These are phyloP conservation scores for Globisporangium rhizosaccharum DNA, from an alignment of 352 stramenopile species.

Conservation along the genomic window DNA sequence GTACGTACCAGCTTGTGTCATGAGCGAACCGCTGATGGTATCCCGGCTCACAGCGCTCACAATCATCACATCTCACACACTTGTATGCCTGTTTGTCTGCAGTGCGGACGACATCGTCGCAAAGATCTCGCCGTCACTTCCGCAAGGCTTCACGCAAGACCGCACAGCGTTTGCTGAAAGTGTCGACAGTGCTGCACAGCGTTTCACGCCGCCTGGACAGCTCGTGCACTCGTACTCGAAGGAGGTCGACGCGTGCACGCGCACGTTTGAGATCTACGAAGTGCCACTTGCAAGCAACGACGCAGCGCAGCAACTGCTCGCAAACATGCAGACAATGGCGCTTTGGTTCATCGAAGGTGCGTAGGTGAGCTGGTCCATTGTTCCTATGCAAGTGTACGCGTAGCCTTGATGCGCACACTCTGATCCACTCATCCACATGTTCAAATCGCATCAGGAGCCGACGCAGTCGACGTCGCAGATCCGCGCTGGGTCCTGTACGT, in stretches of 20 bases:
- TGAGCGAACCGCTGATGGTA: background rate
- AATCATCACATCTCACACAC: background rate
- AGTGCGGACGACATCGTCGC: conserved; percentile 49
- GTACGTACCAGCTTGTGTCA: conserved; percentile 16
- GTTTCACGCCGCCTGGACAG: conserved; percentile 38
- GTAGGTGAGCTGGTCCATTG: background rate
- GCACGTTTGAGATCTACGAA: conserved; percentile 68
- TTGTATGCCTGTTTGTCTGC: background rate
- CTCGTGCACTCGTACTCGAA: conserved; percentile 37
- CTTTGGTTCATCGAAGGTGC: conserved; percentile 84
- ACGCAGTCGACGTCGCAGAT: conserved; percentile 67
- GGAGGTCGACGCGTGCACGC: conserved; percentile 13
- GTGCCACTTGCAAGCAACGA: conserved; percentile 50
- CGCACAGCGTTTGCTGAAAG: conserved; percentile 29
- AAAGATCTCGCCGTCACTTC: conserved; percentile 45
- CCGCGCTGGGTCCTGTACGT: conserved; percentile 78
- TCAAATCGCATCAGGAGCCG: conserved; percentile 31
- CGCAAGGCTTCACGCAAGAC: conserved; percentile 33
- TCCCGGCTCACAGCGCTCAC: background rate
- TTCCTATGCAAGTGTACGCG: background rate
- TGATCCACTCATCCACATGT: background rate
- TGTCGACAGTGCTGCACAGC: conserved; percentile 13
- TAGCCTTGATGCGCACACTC: background rate
- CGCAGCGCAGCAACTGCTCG: conserved; percentile 42
- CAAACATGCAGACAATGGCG: conserved; percentile 66